Evolutionary conservation across 202 grass and related monocot genomes (phyloP), one percentile per base, ranked within the genome.

Genomic region (Digitaria exilis): DNA sequence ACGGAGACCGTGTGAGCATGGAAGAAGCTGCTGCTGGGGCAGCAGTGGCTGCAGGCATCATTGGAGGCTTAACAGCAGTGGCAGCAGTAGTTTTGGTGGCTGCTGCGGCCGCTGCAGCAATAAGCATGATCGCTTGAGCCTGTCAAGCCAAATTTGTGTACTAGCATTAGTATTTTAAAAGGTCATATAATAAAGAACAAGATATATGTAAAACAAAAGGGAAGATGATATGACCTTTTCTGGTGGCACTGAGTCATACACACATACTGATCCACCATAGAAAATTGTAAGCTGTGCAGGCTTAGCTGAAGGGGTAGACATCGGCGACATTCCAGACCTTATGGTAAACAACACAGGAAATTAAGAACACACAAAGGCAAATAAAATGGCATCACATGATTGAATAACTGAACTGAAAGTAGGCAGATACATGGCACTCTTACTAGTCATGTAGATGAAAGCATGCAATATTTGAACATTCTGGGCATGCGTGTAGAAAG

Each of bases 61-160:
- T 83, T 22, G 80, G 77, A 77, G 87, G 81, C 73, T 90, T 88
- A 52, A 60, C 57, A 66, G 17, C 73, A 64, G 66, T 3, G 18
- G 59, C 28, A 80, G 18, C 30, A 50, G 56, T 89, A 59, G 43
- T 86, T 86, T 77, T 90, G 51, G 80, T 86, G 18, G 83, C 84
- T 1, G 82, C 69, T 0, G 90, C 81, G 0, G 88, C 69, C 0
- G 92, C 96, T 28, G 89, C 90, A 26, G 96, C 96, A 77, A 98
- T 98, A 80, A 98, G 89, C 96, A 98, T 94, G 75, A 98, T 98
- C 73, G 96, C 96, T 71, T 96, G 91, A 67, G 96, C 96, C 96
- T 98, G 63, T 86, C 22, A 7, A 86, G 41, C 5, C 73, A 87
- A 72, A 84, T 29, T 71, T 18, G 59, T 26, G 1, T 21, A 41